Evolutionary conservation across 2,329 filamentous ascomycete species (phyloP), one percentile per base, ranked within the genome.

Genomic region (Xylaria arbuscula): DNA sequence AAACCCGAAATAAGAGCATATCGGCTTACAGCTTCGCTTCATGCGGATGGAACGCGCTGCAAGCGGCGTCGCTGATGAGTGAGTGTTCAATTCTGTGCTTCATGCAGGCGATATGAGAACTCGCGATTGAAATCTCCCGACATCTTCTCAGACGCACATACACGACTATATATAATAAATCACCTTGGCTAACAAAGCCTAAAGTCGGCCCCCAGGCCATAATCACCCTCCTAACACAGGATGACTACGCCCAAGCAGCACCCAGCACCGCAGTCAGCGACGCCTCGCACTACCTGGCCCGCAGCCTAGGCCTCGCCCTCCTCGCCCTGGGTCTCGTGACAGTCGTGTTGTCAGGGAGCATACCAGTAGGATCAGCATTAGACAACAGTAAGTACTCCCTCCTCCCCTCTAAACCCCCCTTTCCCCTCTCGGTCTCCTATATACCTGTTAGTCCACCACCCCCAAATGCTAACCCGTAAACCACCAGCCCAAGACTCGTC

Each of bases 221-320:
- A 67, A 78, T 76, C 64, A 81, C 82, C 5, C 77, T 87, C 11
- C 80, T 87, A 6, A 70, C 64, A 17, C 62, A 67, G 32, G 65
- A 72, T 45, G 40, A 62, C 17, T 24, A 57, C 10, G 13, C 62
- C 2, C 65, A 48, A 42, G 36, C 51, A n/a, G 17, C 28, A n/a
- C 28, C 59, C 9, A 40, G 28, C 28, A 3, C 15, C 1, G 36
- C 28, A 62, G 48, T 64, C 64, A 48, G 72, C 88, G 89, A 81
- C 28, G 83, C 93, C 38, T 91, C 94, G 79, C 81, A 87, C 64
- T 95, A 95, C 84, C 90, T 94, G 78, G 89, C 89, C 60, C 90
- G 92, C 50, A 88, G 86, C 34, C 85, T 93, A 1, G 92, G 91
- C 70, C 82, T 94, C 65, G 82, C 89, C 36, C 85, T 93, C 53